A percentile compares a stretch with the other conserved stretches of the same genome.
Evolutionary conservation across 2,329 filamentous ascomycete genomes (phyloP).

Genomic region (Parastagonospora nodorum): DNA sequence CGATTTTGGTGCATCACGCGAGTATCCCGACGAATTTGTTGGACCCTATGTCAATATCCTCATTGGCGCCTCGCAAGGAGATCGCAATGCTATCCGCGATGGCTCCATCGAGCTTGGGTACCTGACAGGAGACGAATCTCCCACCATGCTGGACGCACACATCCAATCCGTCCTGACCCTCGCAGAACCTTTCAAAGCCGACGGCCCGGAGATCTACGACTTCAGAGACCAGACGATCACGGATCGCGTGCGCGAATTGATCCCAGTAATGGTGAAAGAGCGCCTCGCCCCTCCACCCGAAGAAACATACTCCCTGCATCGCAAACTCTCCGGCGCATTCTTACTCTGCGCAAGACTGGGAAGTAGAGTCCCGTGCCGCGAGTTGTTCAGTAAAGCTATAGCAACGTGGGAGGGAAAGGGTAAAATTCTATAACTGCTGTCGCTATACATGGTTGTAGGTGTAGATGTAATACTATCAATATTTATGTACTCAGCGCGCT

Average conservation of each 20-base stretch:
- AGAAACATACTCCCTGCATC: conserved; percentile 94
- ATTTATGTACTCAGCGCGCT: conserved; percentile 3
- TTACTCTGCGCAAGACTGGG: conserved; percentile 85
- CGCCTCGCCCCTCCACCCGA: conserved; percentile 88
- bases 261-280: conserved; percentile 92
- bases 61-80: conserved; percentile 74
- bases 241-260: conserved; percentile 83
- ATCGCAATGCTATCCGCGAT: conserved; percentile 66
- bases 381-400: conserved; percentile 71
- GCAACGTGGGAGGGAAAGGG: conserved; percentile 37
- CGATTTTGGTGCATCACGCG: conserved; percentile 92
- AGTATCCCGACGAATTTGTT: conserved; percentile 81
- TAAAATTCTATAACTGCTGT: conserved; percentile 11
- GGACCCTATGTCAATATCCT: conserved; percentile 79
- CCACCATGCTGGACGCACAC: conserved; percentile 87
- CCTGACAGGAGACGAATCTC: conserved; percentile 86
- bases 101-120: conserved; percentile 84
- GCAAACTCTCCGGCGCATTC: conserved; percentile 95
- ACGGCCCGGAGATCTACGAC: conserved; percentile 84
- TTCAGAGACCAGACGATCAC: conserved; percentile 96
- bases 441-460: background rate
- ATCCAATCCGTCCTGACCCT: conserved; percentile 86
- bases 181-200: conserved; percentile 80
- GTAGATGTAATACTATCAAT: too few species aligned
- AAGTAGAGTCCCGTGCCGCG: conserved; percentile 78